These are phyloP conservation scores for Flaveria floridana DNA, from an alignment of 140 eudicot species.

Conservation along the genomic window DNA sequence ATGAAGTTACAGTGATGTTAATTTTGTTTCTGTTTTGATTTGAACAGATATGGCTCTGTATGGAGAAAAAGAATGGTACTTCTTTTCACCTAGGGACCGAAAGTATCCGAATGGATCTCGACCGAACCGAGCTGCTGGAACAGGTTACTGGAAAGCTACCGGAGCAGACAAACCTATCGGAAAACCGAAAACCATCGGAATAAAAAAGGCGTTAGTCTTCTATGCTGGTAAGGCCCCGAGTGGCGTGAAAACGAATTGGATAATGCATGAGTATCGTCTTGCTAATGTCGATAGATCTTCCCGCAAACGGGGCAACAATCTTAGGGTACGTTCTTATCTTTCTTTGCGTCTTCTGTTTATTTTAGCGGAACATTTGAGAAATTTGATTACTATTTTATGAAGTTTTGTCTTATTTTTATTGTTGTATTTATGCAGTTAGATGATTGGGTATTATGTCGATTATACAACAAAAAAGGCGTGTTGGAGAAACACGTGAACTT, in stretches of 20 bases:
- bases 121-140: constrained; percentile 12
- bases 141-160: constrained; percentile 15
- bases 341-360: background rate
- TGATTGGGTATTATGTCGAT: constrained; percentile 17
- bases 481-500: constrained; percentile 13
- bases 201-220: constrained; percentile 11
- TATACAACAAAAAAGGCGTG: constrained; percentile 4
- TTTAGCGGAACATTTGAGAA: too few relatives aligned
- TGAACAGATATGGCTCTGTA: constrained; percentile 12
- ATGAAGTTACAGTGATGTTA: background rate
- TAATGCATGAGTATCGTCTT: constrained; percentile 19
- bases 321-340: background rate
- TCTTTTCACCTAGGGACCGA: constrained; percentile 10
- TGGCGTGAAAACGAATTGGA: constrained; percentile 17
- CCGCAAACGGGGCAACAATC: constrained; percentile 1
- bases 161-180: constrained; percentile 17
- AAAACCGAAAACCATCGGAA: background rate
- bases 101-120: constrained; percentile 17
- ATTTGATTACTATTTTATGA: too few relatives aligned
- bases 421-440: constrained; percentile 9
- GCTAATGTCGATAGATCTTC: constrained; percentile 5
- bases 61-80: constrained; percentile 20
- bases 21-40: background rate
- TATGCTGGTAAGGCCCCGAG: constrained; percentile 1
- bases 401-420: background rate